Base-by-base conservation (phyloP, 345 rosid genomes). In the Acer yangbiense region DNA sequence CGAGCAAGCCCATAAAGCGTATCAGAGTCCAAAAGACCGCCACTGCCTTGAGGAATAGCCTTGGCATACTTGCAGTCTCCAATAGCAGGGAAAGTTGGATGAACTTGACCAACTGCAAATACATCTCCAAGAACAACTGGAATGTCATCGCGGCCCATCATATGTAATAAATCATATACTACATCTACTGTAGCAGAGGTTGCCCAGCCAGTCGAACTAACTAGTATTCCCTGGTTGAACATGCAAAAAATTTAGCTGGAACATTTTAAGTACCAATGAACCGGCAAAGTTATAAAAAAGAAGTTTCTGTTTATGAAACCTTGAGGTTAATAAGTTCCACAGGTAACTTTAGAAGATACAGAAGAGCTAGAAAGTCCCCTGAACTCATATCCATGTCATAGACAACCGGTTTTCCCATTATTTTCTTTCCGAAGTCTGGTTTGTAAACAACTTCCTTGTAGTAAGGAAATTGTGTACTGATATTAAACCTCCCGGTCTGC, bases 101-200 rank as follows among this genome's bases (percentile, higher is more conserved):
- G 90, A 1, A 94, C 79, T 78, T 95, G 98, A 82, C 90, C 91
- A 79, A 82, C 65, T 21, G 94, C 93, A 71, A 82, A 88, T 25
- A 89, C 58, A n/a, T 89, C 87, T 67, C 99, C 99, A 2, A 93
- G 75, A 70, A 94, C 99, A 13, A 95, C 92, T 0, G 89, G 97
- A 77, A 95, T 91, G 84, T 95, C 99, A 6, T 95, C 98, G 0
- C 99, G 97, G 25, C 99, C 98, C 99, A 95, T 95, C 99, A 95
- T 93, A 78, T 95, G 99, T 78, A 93, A 86, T 39, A 95, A 70
- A 78, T 95, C 99, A 63, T 95, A 95, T 35, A 95, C 81, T 14
- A 88, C 84, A 75, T 95, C 99, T 7, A 93, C 87, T 0, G 98
- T 90, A 58, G 99, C 99, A 54, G 98, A 91, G 78, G 89, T 93